These are phyloP conservation scores for Cryptosporidium tyzzeri DNA, from an alignment of 169 alveolate genomes.

Conservation along the genomic window DNA sequence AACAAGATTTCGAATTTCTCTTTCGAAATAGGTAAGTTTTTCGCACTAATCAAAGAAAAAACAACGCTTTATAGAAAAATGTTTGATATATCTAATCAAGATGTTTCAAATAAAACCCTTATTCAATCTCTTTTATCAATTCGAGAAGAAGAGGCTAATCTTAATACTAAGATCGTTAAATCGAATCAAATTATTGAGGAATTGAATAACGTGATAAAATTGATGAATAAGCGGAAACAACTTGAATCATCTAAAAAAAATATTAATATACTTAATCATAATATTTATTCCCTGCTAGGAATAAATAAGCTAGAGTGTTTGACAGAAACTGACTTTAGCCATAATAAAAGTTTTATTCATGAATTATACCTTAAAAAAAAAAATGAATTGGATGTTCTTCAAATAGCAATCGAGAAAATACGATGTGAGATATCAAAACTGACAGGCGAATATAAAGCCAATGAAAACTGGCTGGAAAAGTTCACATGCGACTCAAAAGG, in stretches of 20 bases:
- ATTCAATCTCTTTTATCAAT: background rate
- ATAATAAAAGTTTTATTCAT: background rate
- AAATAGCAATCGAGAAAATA: constrained; percentile 12
- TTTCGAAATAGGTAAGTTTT: constrained; percentile 44
- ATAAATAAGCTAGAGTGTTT: background rate
- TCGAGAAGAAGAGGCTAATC: background rate
- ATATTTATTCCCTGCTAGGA: background rate
- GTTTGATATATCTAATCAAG: background rate
- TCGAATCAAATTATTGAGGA: background rate
- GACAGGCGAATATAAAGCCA: constrained; percentile 41
- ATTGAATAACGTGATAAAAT: background rate
- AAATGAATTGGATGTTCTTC: constrained; percentile 13
- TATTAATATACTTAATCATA: background rate
- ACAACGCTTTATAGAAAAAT: background rate
- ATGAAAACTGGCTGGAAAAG: constrained; percentile 51
- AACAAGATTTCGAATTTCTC: constrained; percentile 30
- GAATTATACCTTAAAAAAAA: background rate
- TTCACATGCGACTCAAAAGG: constrained; percentile 19
- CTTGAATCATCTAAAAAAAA: background rate
- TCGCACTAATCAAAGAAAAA: background rate
- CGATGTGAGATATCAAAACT: constrained; percentile 47
- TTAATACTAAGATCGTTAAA: constrained; percentile 3
- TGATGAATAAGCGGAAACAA: background rate
- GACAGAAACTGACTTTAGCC: background rate
- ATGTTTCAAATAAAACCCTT: background rate